Conservation (phyloP, 2,329 filamentous ascomycete genomes). For the Neophaeococcomyces mojaviensis region DNA sequence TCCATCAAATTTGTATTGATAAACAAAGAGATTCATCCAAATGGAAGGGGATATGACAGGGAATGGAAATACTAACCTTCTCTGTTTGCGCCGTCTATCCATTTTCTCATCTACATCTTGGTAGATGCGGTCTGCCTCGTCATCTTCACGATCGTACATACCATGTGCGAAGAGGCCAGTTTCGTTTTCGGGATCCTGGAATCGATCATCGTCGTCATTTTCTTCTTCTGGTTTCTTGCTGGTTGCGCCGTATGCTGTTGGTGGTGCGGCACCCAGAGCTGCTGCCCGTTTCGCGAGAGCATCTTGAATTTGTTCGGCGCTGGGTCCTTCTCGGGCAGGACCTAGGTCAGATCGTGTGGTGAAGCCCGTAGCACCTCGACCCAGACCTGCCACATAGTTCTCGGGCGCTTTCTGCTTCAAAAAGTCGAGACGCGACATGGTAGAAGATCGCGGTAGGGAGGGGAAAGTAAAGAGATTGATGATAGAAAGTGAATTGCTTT, state of each 20-base stretch:
- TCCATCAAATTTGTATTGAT: slow-evolving; percentile 59
- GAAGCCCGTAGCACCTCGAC: slow-evolving; percentile 95
- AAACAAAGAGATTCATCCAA: slow-evolving; percentile 44
- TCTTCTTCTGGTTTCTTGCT: slow-evolving; percentile 58
- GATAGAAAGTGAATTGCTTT: background rate
- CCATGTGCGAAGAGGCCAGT: slow-evolving; percentile 91
- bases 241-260: slow-evolving; percentile 63
- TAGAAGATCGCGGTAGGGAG: slow-evolving; percentile 17
- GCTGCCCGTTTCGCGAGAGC: slow-evolving; percentile 89
- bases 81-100: slow-evolving; percentile 75
- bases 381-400: slow-evolving; percentile 91
- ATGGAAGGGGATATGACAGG: slow-evolving; percentile 14
- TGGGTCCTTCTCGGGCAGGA: slow-evolving; percentile 88
- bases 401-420: slow-evolving; percentile 76
- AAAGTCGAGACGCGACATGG: slow-evolving; percentile 71
- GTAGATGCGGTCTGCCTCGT: slow-evolving; percentile 95
- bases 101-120: slow-evolving; percentile 94
- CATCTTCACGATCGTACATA: slow-evolving; percentile 93
- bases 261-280: slow-evolving; percentile 64
- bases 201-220: slow-evolving; percentile 70
- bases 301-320: slow-evolving; percentile 97
- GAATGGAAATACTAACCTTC: slow-evolving; percentile 61
- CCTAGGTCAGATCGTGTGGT: slow-evolving; percentile 95
- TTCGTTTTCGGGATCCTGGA: slow-evolving; percentile 95
- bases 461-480: slow-evolving; percentile 6